These are phyloP conservation scores for Neurospora hispaniola DNA, from an alignment of 495 filamentous ascomycete species.

Conservation along the genomic window DNA sequence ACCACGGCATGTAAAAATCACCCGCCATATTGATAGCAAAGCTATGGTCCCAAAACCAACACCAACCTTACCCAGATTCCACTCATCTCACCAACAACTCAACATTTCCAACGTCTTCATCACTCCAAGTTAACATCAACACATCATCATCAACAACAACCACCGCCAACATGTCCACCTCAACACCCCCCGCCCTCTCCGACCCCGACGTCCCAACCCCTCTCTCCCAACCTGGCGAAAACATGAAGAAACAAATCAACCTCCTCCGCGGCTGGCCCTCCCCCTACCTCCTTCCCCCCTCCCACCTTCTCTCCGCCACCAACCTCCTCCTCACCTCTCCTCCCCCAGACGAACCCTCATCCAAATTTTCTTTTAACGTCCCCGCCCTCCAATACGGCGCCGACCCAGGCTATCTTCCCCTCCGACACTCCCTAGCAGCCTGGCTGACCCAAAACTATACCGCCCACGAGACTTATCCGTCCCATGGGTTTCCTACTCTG, in stretches of 20 bases:
- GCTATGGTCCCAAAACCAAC: background rate
- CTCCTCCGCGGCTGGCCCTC: slow-evolving; percentile 64
- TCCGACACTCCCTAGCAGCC: slow-evolving; percentile 50
- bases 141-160: background rate
- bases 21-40: background rate
- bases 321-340: slow-evolving; percentile 34
- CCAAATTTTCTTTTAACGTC: slow-evolving; percentile 31
- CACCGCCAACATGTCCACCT: background rate
- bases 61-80: background rate
- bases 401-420: slow-evolving; percentile 59
- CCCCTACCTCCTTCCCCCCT: slow-evolving; percentile 55
- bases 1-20: background rate
- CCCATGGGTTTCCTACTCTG: background rate
- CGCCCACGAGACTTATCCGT: background rate
- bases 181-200: background rate
- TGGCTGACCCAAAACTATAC: slow-evolving; percentile 43
- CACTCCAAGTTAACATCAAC: background rate
- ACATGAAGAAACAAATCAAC: slow-evolving; percentile 40
- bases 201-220: background rate
- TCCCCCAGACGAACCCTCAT: background rate
- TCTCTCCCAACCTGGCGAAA: background rate
- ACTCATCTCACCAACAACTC: background rate
- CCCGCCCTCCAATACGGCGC: slow-evolving; percentile 65
- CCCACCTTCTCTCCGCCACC: slow-evolving; percentile 45
- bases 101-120: background rate